Conservation (phyloP, 2,329 filamentous ascomycete species). For the Chaetothyriales sp. region DNA sequence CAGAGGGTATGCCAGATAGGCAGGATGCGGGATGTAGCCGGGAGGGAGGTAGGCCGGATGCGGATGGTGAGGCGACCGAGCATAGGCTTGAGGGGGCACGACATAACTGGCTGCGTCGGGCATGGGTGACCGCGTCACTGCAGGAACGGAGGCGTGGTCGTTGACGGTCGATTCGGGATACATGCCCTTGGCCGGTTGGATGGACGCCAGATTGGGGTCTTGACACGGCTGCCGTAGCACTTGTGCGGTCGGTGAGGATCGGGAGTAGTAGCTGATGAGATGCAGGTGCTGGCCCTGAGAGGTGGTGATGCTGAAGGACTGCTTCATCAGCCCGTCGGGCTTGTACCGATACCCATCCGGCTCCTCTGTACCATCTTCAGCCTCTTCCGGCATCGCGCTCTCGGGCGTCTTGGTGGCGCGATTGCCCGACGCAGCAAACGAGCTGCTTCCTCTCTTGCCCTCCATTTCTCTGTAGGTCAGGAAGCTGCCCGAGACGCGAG, state of each 20-base stretch:
- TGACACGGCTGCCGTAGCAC: conserved; percentile 69
- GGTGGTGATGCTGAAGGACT: conserved; percentile 98
- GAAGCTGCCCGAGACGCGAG: conserved; percentile 92
- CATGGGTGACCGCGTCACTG: conserved; percentile 64
- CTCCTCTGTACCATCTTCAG: conserved; percentile 53
- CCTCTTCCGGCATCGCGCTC: conserved; percentile 69
- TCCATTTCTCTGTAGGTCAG: conserved; percentile 98
- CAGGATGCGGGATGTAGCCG: conserved; percentile 18
- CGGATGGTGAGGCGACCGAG: conserved; percentile 28
- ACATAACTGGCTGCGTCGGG: conserved; percentile 41
- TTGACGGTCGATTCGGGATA: conserved; percentile 93
- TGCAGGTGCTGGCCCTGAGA: conserved; percentile 82
- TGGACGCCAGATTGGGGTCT: conserved; percentile 66
- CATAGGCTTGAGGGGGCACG: conserved; percentile 40
- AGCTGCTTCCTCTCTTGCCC: conserved; percentile 74
- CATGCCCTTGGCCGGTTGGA: conserved; percentile 82
- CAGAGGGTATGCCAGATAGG: conserved; percentile 30
- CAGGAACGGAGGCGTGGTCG: conserved; percentile 66
- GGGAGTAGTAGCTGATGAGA: conserved; percentile 91
- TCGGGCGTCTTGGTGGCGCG: conserved; percentile 66
- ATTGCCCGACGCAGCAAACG: conserved; percentile 45
- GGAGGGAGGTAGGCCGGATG: conserved; percentile 26
- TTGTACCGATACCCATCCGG: conserved; percentile 91
- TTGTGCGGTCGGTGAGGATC: conserved; percentile 57
- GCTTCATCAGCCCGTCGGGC: conserved; percentile 95